A percentile compares a stretch with the other conserved stretches of the same genome.
These are phyloP conservation scores for Saccharomycopsis crataegensis DNA, from an alignment of 1,139 yeast genomes.

Conservation along the genomic window DNA sequence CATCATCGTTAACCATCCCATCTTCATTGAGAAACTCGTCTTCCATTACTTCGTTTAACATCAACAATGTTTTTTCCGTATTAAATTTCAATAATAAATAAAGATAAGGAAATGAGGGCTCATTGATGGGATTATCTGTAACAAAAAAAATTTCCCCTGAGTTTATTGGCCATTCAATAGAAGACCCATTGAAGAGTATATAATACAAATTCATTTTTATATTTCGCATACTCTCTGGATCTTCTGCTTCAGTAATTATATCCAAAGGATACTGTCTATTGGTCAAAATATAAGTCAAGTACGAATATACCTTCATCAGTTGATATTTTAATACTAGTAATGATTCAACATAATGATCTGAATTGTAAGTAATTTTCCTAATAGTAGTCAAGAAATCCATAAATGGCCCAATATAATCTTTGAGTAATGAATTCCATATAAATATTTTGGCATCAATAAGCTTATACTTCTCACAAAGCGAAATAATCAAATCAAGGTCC, in stretches of 20 bases:
- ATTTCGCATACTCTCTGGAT: constrained; percentile 20
- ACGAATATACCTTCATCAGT: constrained; percentile 42
- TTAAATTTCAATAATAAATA: constrained; percentile 25
- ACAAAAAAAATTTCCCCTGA: constrained; percentile 25
- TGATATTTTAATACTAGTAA: constrained; percentile 6
- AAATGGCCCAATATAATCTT: constrained; percentile 65
- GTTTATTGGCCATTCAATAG: constrained; percentile 39
- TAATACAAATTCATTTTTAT: constrained; percentile 47
- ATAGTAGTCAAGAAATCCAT: constrained; percentile 45
- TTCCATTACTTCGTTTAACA: constrained; percentile 27
- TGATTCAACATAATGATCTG: constrained; percentile 18
- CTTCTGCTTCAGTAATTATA: constrained; percentile 31
- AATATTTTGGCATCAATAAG: constrained; percentile 56
- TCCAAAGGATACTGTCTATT: constrained; percentile 79
- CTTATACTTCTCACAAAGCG: constrained; percentile 46
- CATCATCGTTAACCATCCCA: neutral
- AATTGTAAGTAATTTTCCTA: constrained; percentile 19
- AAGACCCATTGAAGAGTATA: constrained; percentile 47
- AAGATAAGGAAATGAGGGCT: constrained; percentile 30
- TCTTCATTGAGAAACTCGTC: constrained; percentile 26
- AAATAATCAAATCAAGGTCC: constrained; percentile 66
- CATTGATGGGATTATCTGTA: constrained; percentile 21
- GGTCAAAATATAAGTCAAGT: constrained; percentile 60
- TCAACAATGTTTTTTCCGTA: constrained; percentile 21
- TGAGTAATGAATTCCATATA: constrained; percentile 58